These are phyloP conservation scores for Citrus maxima DNA, from an alignment of 345 rosid genomes.

Conservation along the genomic window DNA sequence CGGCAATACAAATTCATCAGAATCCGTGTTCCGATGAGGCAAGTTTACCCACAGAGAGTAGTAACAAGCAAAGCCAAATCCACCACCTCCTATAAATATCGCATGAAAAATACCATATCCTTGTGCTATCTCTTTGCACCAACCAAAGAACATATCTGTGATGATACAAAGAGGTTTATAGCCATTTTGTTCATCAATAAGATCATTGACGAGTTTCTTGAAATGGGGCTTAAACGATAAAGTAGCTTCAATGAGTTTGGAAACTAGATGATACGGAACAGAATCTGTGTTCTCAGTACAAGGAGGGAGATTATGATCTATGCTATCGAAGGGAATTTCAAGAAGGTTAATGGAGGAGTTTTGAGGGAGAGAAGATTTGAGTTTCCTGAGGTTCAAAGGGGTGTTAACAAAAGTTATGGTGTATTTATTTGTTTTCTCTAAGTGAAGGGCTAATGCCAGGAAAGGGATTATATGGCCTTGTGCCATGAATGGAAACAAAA, in stretches of 20 bases:
- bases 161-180: slow-evolving; percentile 32
- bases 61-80: background rate
- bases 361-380: slow-evolving; percentile 30
- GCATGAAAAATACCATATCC: no score
- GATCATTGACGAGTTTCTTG: slow-evolving; percentile 16
- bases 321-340: slow-evolving; percentile 40
- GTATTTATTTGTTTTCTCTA: slow-evolving; percentile 17
- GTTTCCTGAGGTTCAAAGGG: slow-evolving; percentile 33
- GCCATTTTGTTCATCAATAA: slow-evolving; percentile 11
- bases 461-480: slow-evolving; percentile 47
- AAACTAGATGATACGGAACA: slow-evolving; percentile 38
- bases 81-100: no score
- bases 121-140: no score
- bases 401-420: slow-evolving; percentile 23
- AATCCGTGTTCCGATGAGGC: slow-evolving; percentile 5
- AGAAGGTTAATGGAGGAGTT: slow-evolving; percentile 34
- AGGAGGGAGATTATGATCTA: slow-evolving; percentile 45
- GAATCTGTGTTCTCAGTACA: slow-evolving; percentile 35
- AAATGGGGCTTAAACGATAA: slow-evolving; percentile 32
- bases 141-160: background rate
- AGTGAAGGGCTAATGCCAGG: slow-evolving; percentile 37
- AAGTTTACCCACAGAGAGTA: slow-evolving; percentile 26
- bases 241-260: slow-evolving; percentile 36
- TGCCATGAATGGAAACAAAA: slow-evolving; percentile 45
- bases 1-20: slow-evolving; percentile 11